Evolutionary conservation across 108 stramenopile species (phyloP).

Genomic region (Fistulifera solaris): DNA sequence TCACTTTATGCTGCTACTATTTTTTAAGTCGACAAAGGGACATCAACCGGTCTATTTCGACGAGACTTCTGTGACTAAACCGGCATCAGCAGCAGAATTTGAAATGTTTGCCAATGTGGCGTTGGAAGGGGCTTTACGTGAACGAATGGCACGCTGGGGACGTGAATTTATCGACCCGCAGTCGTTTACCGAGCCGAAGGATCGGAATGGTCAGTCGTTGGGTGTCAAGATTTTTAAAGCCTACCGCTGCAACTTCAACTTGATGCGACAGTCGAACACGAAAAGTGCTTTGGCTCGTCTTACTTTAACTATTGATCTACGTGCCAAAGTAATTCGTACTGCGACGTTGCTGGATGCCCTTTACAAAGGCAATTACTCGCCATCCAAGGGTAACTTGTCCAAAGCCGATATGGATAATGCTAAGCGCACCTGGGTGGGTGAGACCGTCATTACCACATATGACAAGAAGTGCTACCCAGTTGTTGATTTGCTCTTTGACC

Average conservation of each 20-base stretch:
- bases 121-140: conserved; percentile 36
- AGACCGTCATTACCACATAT: conserved; percentile 45
- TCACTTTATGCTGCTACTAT: too few species aligned
- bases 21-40: conserved; percentile 20
- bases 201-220: conserved; percentile 21
- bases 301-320: conserved; percentile 44
- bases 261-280: conserved; percentile 14
- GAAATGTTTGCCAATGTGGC: conserved; percentile 38
- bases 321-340: conserved; percentile 48
- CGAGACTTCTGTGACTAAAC: conserved; percentile 5
- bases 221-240: conserved; percentile 48
- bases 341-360: conserved; percentile 32
- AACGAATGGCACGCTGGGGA: conserved; percentile 49
- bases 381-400: conserved; percentile 10
- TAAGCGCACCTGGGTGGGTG: conserved; percentile 33
- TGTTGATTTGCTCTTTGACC: conserved; percentile 33
- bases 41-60: conserved; percentile 30
- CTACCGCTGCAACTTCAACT: conserved; percentile 34
- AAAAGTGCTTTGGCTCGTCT: conserved; percentile 14
- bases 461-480: conserved; percentile 48
- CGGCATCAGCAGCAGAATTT: conserved; percentile 29
- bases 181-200: conserved; percentile 31
- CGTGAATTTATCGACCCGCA: conserved; percentile 45
- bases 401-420: conserved; percentile 9
- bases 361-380: conserved; percentile 11